Evolutionary conservation across 331 rosid species (phyloP).

Genomic region (Pyrus hybrid): DNA sequence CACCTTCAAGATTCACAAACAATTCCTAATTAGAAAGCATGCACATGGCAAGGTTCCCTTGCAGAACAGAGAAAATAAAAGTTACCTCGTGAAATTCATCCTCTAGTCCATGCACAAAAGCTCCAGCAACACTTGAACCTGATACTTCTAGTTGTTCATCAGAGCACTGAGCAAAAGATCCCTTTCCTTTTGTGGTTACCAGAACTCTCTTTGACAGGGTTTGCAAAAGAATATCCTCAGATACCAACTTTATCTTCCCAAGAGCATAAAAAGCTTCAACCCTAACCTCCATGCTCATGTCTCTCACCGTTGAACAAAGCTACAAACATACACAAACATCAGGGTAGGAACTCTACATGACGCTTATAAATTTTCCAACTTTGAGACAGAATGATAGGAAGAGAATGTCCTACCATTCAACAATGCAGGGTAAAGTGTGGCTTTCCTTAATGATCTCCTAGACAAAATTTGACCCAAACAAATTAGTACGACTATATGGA

Average conservation of each 20-base stretch:
- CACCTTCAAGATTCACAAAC: conserved; percentile 52
- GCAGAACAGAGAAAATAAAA: neutral
- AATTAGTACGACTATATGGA: neutral
- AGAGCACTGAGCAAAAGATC: conserved; percentile 24
- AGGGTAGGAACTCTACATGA: neutral
- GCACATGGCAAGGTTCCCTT: neutral
- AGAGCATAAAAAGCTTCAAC: conserved; percentile 61
- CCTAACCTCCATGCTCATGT: conserved; percentile 80
- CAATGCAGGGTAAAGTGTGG: conserved; percentile 5
- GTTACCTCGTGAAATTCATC: conserved; percentile 88
- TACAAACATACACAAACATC: conserved; percentile 32
- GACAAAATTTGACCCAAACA: conserved; percentile 15
- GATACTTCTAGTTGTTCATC: conserved; percentile 38
- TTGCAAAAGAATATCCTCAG: conserved; percentile 77
- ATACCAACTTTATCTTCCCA: conserved; percentile 47
- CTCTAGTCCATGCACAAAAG: conserved; percentile 84
- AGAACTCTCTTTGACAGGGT: conserved; percentile 66
- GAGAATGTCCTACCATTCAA: conserved; percentile 25
- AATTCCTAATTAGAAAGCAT: neutral
- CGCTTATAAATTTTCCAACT: conserved; percentile 1
- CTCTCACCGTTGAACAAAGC: conserved; percentile 85
- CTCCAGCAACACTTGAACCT: conserved; percentile 64
- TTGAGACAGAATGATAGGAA: conserved; percentile 1
- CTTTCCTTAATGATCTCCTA: conserved; percentile 22
- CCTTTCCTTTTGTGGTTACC: conserved; percentile 32